These are phyloP conservation scores for Penicillium silybi DNA, from an alignment of 495 filamentous ascomycete species.

Conservation along the genomic window DNA sequence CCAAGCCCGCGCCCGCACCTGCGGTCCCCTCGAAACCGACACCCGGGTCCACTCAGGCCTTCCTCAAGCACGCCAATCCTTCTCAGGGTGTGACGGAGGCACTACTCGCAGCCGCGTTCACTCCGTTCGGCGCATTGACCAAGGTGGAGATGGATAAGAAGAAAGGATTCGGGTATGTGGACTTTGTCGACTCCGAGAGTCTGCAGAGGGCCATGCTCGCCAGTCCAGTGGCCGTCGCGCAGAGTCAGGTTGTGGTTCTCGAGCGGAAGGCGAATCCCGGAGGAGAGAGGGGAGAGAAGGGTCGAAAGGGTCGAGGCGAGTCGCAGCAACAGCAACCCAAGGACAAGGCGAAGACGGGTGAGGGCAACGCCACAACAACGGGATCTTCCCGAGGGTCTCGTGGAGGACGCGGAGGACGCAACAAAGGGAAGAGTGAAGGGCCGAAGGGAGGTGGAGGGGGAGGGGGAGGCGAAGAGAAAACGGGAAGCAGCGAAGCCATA, in stretches of 20 bases:
- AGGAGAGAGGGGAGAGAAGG: slow-evolving; percentile 34
- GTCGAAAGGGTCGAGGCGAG: slow-evolving; percentile 41
- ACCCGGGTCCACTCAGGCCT: slow-evolving; percentile 70
- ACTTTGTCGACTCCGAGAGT: slow-evolving; percentile 67
- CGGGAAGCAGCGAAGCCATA: slow-evolving; percentile 15
- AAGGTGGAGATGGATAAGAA: slow-evolving; percentile 87
- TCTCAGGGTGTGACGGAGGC: slow-evolving; percentile 87
- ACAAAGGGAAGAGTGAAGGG: slow-evolving; percentile 9
- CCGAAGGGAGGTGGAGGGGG: slow-evolving; percentile 16
- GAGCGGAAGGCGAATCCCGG: slow-evolving; percentile 63
- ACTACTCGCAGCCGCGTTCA: slow-evolving; percentile 66
- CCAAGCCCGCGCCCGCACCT: slow-evolving; percentile 34
- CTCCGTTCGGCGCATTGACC: slow-evolving; percentile 63
- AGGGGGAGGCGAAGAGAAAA: slow-evolving; percentile 10
- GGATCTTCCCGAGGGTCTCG: slow-evolving; percentile 39
- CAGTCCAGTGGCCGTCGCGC: slow-evolving; percentile 74
- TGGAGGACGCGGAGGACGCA: slow-evolving; percentile 32
- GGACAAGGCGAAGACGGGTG: slow-evolving; percentile 5
- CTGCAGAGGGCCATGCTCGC: slow-evolving; percentile 75
- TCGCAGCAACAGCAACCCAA: slow-evolving; percentile 13
- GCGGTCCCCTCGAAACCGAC: slow-evolving; percentile 22
- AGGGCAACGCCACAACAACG: slow-evolving; percentile 10
- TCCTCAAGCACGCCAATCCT: slow-evolving; percentile 87
- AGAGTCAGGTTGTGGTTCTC: slow-evolving; percentile 80
- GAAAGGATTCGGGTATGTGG: slow-evolving; percentile 89